Base-by-base conservation (phyloP, 2,329 filamentous ascomycete genomes). In the Ascochyta fabae region DNA sequence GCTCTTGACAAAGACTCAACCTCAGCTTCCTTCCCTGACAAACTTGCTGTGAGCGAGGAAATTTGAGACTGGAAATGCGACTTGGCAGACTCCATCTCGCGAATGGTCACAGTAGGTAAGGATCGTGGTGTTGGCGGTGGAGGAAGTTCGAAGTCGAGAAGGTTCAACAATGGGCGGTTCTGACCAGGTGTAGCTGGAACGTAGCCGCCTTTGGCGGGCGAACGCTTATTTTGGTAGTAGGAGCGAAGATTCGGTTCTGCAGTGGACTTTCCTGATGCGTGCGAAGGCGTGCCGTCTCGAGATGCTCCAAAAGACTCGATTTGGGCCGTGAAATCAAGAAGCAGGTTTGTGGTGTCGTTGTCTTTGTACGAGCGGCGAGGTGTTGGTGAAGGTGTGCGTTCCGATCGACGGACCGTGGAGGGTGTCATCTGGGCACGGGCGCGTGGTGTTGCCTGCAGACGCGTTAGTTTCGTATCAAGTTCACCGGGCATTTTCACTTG, bases 1-100 rank as follows among this genome's bases (percentile, higher is more conserved):
- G 95, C 92, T 39, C 89, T 87, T 74, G 96, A 96, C 55, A 98
- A 83, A 31, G 90, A 94, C 46, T 88, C 83, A 33, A 95, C 91
- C 74, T 98, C 93, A 6, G 94, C 94, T 73, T 98, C 94, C 69
- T 95, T 96, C 44, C 95, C 95, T 67, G 88, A 93, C 9, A 99
- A 81, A 9, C 91, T 94, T 3, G 95, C 95, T 70, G 91, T 95
- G 16, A 99, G 84, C n/a, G 90, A 92, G 59, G 92, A 96, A 56
- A 99, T 96, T 72, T 98, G 91, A 0, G 93, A 96, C 47, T 96
- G 83, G 67, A 96, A 96, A 23, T 85, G 85, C 0, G 93, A 97
- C 75, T 98, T 98, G 57, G 98, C 82, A 13, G 90, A 91, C 73
- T 99, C 95, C 2, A 98, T 82, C 77, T 99, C 95, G 31, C 95